These are phyloP conservation scores for Phlyctochytrium bullatum DNA, from an alignment of 192 early-diverging fungal species.

Conservation along the genomic window DNA sequence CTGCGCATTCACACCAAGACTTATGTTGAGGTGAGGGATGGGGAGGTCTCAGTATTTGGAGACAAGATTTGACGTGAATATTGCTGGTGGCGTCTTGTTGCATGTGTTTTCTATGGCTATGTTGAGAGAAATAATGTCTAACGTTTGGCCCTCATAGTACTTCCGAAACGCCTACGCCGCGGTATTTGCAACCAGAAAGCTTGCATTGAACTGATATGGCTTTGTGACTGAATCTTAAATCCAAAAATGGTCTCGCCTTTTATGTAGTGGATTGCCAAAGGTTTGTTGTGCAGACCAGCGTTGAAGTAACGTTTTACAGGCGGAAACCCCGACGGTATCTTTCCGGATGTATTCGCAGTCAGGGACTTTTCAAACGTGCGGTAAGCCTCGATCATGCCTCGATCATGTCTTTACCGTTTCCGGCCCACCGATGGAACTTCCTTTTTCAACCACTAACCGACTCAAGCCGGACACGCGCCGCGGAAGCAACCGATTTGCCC, in stretches of 20 bases:
- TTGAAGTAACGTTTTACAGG: too few species aligned
- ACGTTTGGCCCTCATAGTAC: constrained; percentile 31
- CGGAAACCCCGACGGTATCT: constrained; percentile 55
- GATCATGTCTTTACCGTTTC: too few species aligned
- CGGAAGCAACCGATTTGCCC: background rate
- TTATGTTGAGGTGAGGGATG: constrained; percentile 42
- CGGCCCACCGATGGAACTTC: background rate
- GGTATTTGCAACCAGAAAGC: constrained; percentile 1
- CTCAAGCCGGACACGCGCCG: background rate
- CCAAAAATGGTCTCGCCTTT: background rate
- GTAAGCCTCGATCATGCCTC: too few species aligned
- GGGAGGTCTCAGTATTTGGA: too few species aligned
- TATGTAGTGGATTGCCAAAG: constrained; percentile 3
- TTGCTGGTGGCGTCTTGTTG: too few species aligned
- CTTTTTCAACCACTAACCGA: background rate
- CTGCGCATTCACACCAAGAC: constrained; percentile 54
- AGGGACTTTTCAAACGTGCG: constrained; percentile 28
- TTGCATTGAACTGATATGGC: background rate
- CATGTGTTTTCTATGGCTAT: background rate
- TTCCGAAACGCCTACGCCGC: constrained; percentile 52
- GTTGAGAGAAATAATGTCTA: background rate
- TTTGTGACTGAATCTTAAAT: too few species aligned
- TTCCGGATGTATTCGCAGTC: constrained; percentile 51
- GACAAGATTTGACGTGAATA: too few species aligned
- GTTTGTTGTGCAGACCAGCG: too few species aligned